Base-by-base conservation (phyloP, 768 basidiomycete genomes). In the Paxillus involutus region DNA sequence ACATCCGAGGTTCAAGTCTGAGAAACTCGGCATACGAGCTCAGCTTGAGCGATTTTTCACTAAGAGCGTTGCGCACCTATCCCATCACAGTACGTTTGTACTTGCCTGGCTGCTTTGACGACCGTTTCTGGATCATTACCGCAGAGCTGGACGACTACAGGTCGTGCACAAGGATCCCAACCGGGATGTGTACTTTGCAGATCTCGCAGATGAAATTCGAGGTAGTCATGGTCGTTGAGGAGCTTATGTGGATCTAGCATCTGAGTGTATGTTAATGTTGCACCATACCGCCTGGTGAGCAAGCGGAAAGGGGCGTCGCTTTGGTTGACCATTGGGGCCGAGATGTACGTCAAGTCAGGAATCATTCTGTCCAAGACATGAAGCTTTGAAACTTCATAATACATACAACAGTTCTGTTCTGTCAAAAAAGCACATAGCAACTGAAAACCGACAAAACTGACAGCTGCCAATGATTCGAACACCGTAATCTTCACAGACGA, bases 1-100 rank as follows among this genome's bases (percentile, higher is more conserved):
- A 65, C 90, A 92, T 14, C 90, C 90, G 11, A 91, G 78, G 66
- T 92, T 92, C 49, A 91, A 64, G 72, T 91, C 90, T 92, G 58
- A 30, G 33, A 24, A 24, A 14, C 56, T 66, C 62, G 41, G 58
- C 43, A 57, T 24, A 17, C 43, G 29, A 49, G 49, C 41, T 13
- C 49, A 42, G 30, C 13, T 29, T 35, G 17, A 49, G 41, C 12
- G 35, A 52, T 36, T 42, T 47, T 33, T 32, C 9, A 39, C 16
- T 37, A 49, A 41, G 5, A 24, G 29, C 37, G 10, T 57, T 4
- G 52, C 75, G 49, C 66, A 88, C 89, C 89, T 68, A 91, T 83
- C 11, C 79, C 89, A 60, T 89, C 82, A 58, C 88, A 91, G 47
- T 76, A 73, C 11, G 66, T 63, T 59, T 86, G 80, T 7, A 91